phyloP scores from a whole-genome alignment of 2,329 filamentous ascomycete species.

The Aspergillus sp. region DNA sequence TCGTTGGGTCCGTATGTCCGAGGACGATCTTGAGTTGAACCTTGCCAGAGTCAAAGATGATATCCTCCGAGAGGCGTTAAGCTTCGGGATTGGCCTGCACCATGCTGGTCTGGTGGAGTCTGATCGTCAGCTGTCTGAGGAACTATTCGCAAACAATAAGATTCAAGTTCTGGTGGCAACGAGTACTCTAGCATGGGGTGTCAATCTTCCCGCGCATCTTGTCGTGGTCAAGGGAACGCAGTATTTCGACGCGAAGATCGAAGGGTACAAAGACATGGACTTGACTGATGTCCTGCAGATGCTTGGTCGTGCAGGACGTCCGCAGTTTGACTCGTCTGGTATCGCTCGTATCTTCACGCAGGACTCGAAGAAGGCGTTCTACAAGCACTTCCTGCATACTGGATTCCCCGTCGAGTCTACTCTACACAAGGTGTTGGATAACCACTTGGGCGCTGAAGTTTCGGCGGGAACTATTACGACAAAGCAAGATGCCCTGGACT shows the following conservation, averaged over 20 bases:
- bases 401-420: slow-evolving; percentile 97
- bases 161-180: slow-evolving; percentile 96
- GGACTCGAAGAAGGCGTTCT: slow-evolving; percentile 96
- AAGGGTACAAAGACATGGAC: slow-evolving; percentile 98
- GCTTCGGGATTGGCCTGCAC: slow-evolving; percentile 93
- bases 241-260: slow-evolving; percentile 95
- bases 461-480: slow-evolving; percentile 87
- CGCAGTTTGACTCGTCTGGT: slow-evolving; percentile 92
- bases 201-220: slow-evolving; percentile 92
- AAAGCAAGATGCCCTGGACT: slow-evolving; percentile 95
- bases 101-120: slow-evolving; percentile 95
- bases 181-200: slow-evolving; percentile 94
- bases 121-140: slow-evolving; percentile 83
- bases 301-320: slow-evolving; percentile 89
- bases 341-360: slow-evolving; percentile 97
- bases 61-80: slow-evolving; percentile 84
- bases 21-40: slow-evolving; percentile 85
- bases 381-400: slow-evolving; percentile 97
- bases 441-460: slow-evolving; percentile 91
- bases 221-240: slow-evolving; percentile 98
- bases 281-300: slow-evolving; percentile 96
- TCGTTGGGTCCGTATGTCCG: slow-evolving; percentile 86
- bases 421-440: slow-evolving; percentile 90
- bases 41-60: slow-evolving; percentile 89
- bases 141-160: slow-evolving; percentile 95